Percentiles rank a stretch among this genome's conserved stretches.
These are phyloP conservation scores for Xylaria longipes DNA, from an alignment of 495 filamentous ascomycete genomes.

Conservation along the genomic window DNA sequence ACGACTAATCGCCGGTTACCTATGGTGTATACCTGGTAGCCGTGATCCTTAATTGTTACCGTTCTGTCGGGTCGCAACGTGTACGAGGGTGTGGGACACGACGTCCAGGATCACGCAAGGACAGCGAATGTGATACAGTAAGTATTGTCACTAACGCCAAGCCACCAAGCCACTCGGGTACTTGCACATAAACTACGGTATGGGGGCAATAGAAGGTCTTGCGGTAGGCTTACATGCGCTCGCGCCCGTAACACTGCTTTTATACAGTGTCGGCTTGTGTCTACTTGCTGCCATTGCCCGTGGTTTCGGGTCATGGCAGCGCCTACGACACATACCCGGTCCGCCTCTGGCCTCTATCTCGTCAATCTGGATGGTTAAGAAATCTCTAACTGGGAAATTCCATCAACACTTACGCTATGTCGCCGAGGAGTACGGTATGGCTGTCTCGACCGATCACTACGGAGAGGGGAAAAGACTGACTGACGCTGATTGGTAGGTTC, in stretches of 20 bases:
- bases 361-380: conserved; percentile 24
- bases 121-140: conserved; percentile 3
- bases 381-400: conserved; percentile 20
- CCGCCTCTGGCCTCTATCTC: conserved; percentile 30
- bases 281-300: conserved; percentile 7
- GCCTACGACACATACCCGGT: conserved; percentile 36
- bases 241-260: conserved; percentile 4
- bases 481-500: conserved; percentile 37
- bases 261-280: conserved; percentile 10
- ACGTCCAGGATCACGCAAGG: background rate
- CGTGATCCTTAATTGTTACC: conserved; percentile 6
- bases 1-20: background rate
- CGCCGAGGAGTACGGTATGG: conserved; percentile 22
- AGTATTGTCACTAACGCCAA: conserved; percentile 6
- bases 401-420: conserved; percentile 27
- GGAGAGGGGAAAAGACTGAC: background rate
- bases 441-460: background rate
- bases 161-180: conserved; percentile 8
- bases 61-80: conserved; percentile 11
- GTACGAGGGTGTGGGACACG: background rate
- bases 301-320: conserved; percentile 28
- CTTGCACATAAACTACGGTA: background rate
- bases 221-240: background rate
- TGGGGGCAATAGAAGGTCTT: background rate
- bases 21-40: background rate